Conservation (phyloP, 2,329 filamentous ascomycete genomes). For the Helotiales sp. region DNA sequence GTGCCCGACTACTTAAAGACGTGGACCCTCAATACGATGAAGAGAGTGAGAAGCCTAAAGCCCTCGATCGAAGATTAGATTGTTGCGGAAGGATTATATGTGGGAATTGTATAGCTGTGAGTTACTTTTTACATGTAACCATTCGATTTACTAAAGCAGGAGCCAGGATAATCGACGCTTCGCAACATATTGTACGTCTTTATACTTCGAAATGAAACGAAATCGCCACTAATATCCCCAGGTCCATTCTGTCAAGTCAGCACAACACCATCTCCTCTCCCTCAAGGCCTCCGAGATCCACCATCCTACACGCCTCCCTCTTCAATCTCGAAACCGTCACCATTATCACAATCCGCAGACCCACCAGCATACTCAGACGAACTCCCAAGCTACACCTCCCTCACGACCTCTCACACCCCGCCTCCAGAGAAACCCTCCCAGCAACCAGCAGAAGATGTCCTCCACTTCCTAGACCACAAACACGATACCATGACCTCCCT, state of each 20-base stretch:
- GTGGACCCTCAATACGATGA: constrained; percentile 52
- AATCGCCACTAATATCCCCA: constrained; percentile 5
- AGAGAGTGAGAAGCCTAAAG: constrained; percentile 60
- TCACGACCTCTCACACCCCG: constrained; percentile 9
- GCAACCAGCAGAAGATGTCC: constrained; percentile 56
- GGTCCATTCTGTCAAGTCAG: constrained; percentile 77
- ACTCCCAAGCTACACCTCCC: constrained; percentile 27
- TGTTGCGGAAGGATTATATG: constrained; percentile 75
- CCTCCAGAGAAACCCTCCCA: constrained; percentile 24
- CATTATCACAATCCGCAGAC: constrained; percentile 31
- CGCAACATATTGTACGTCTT: constrained; percentile 45
- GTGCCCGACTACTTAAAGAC: constrained; percentile 60
- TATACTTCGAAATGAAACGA: background rate
- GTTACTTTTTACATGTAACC: too few relatives aligned
- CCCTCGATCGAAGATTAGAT: constrained; percentile 59
- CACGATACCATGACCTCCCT: constrained; percentile 68
- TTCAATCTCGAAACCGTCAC: constrained; percentile 10
- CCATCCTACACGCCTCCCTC: constrained; percentile 56
- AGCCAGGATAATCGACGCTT: constrained; percentile 31
- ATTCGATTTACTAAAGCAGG: too few relatives aligned
- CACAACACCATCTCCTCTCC: constrained; percentile 56
- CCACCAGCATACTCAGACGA: constrained; percentile 42
- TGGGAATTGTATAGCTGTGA: constrained; percentile 64
- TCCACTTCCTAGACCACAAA: constrained; percentile 74
- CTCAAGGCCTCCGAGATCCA: constrained; percentile 67